Percentiles rank a stretch among this genome's conserved stretches.
Evolutionary conservation across 768 basidiomycete species (phyloP).

Genomic region (Flagelloscypha sp.): DNA sequence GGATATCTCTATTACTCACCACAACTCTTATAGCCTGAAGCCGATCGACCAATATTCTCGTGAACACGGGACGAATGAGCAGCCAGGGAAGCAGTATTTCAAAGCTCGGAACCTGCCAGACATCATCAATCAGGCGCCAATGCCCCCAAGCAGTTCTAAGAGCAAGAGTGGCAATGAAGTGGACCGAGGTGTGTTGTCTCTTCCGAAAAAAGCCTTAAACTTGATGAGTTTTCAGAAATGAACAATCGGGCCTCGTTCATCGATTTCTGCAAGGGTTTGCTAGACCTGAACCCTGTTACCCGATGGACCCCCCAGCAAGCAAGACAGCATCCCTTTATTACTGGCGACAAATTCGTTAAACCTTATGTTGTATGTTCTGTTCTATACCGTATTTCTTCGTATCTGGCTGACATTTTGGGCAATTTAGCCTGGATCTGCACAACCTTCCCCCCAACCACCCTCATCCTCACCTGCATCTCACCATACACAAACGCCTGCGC

Average conservation of each 20-base stretch:
- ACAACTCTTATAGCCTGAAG: constrained; percentile 86
- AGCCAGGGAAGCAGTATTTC: constrained; percentile 99
- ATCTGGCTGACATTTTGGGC: constrained; percentile 5
- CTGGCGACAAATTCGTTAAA: constrained; percentile 90
- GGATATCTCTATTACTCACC: too few species aligned
- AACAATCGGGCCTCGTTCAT: constrained; percentile 92
- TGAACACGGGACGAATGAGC: constrained; percentile 92
- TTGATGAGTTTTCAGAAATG: constrained; percentile 53
- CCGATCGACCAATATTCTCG: constrained; percentile 90
- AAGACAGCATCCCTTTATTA: constrained; percentile 92
- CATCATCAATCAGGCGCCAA: constrained; percentile 93
- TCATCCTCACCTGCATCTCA: constrained; percentile 19
- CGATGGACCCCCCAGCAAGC: constrained; percentile 98
- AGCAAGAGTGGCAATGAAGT: constrained; percentile 74
- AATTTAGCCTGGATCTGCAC: constrained; percentile 57
- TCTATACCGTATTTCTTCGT: constrained; percentile 6
- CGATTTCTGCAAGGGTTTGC: constrained; percentile 91
- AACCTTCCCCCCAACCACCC: constrained; percentile 17
- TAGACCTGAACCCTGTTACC: constrained; percentile 90
- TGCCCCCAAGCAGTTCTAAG: constrained; percentile 74
- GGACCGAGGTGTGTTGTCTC: constrained; percentile 66
- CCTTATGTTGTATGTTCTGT: constrained; percentile 61
- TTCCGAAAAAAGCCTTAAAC: constrained; percentile 4
- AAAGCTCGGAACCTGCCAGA: constrained; percentile 89
- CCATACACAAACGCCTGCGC: constrained; percentile 21